Percentiles rank a stretch among this genome's conserved stretches.
phyloP scores from a whole-genome alignment of 805 yeast genomes.

The Candida rishiriensis region DNA sequence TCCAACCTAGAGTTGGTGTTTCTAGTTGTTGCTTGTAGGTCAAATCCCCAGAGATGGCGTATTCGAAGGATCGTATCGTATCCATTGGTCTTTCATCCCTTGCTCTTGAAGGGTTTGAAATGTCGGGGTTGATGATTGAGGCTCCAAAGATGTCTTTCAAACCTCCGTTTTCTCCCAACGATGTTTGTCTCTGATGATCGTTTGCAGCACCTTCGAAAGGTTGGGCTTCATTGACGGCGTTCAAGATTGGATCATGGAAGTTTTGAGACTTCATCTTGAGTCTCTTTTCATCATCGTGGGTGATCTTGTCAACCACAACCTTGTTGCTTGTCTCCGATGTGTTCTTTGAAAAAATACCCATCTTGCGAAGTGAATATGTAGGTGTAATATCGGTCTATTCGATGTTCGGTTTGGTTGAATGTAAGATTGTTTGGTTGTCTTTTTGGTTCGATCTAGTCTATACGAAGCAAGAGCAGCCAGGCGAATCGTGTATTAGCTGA shows the following conservation, averaged over 20 bases:
- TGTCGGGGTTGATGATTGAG: slow-evolving; percentile 72
- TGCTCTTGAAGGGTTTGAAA: slow-evolving; percentile 88
- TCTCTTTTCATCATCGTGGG: slow-evolving; percentile 47
- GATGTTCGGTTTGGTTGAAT: no score
- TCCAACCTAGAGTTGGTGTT: slow-evolving; percentile 75
- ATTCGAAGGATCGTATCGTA: slow-evolving; percentile 91
- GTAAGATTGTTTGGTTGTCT: neutral
- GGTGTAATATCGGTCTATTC: no score
- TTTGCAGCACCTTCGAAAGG: slow-evolving; percentile 72
- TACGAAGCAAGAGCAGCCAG: no score
- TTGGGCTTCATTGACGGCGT: slow-evolving; percentile 93
- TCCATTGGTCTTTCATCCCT: slow-evolving; percentile 97
- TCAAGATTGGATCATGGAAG: slow-evolving; percentile 83
- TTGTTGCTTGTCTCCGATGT: slow-evolving; percentile 26
- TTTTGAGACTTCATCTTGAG: slow-evolving; percentile 64
- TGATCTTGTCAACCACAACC: slow-evolving; percentile 34
- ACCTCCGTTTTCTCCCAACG: slow-evolving; percentile 42
- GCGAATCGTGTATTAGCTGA: no score
- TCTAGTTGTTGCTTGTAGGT: slow-evolving; percentile 78
- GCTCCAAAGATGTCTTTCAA: slow-evolving; percentile 83
- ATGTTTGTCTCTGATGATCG: slow-evolving; percentile 31
- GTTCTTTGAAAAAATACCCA: slow-evolving; percentile 44
- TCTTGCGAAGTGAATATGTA: slow-evolving; percentile 17
- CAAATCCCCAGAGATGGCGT: slow-evolving; percentile 86
- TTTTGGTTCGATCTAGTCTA: neutral